Evolutionary conservation across 139 green algal genomes (phyloP).

Genomic region (Chlorella sp.): DNA sequence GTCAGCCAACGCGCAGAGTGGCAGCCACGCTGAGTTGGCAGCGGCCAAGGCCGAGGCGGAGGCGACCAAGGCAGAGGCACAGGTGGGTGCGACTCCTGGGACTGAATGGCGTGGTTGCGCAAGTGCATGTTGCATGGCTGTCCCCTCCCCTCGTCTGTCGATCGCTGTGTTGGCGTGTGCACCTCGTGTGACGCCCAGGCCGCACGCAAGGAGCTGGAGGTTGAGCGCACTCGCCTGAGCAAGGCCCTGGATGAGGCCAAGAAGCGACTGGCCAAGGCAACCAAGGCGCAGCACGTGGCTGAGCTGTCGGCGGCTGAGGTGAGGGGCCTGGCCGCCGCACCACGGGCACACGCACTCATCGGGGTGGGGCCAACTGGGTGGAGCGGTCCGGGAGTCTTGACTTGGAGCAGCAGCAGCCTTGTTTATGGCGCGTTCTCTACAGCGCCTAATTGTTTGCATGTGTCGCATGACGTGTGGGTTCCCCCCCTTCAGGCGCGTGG

Average conservation of each 20-base stretch:
- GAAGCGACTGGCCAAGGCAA: slow-evolving; percentile 32
- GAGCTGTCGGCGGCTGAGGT: slow-evolving; percentile 39
- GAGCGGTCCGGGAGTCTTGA: too few species aligned
- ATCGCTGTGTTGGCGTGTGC: too few species aligned
- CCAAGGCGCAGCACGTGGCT: slow-evolving; percentile 41
- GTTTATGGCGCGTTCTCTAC: not conserved
- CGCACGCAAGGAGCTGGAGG: slow-evolving; percentile 19
- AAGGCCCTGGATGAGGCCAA: slow-evolving; percentile 38
- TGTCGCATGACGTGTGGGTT: not conserved
- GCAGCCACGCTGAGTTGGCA: slow-evolving; percentile 16
- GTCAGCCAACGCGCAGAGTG: slow-evolving; percentile 6
- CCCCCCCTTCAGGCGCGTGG: slow-evolving; percentile 18
- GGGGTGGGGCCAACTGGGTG: too few species aligned
- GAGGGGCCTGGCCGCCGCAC: not conserved
- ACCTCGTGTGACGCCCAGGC: too few species aligned
- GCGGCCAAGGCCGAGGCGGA: slow-evolving; percentile 23
- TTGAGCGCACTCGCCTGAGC: slow-evolving; percentile 8
- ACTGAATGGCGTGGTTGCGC: too few species aligned
- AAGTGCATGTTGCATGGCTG: too few species aligned
- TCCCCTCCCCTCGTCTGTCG: too few species aligned
- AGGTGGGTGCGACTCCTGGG: too few species aligned
- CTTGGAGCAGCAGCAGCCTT: too few species aligned
- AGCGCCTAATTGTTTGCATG: not conserved
- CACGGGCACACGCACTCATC: too few species aligned
- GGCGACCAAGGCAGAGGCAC: slow-evolving; percentile 14